phyloP scores from a whole-genome alignment of 2,329 filamentous ascomycete genomes.

The Verticillium zaregamsianum region DNA sequence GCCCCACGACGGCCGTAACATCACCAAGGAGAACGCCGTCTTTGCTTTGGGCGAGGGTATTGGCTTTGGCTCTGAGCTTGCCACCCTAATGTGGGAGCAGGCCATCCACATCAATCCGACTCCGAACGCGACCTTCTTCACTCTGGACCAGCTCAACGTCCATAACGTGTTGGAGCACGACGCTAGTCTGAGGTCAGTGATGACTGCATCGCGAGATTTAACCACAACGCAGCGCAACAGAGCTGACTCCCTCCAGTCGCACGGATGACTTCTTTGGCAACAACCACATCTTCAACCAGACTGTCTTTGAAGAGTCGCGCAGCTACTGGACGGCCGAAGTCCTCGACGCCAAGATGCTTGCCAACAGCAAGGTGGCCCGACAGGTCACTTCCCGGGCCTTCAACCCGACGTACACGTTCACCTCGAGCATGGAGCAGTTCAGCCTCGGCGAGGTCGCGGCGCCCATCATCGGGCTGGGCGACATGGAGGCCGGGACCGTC shows the following conservation, averaged over 20 bases:
- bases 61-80: conserved; percentile 37
- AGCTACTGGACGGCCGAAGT: conserved; percentile 39
- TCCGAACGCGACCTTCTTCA: conserved; percentile 38
- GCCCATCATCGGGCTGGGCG: conserved; percentile 45
- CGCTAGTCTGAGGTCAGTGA: conserved; percentile 34
- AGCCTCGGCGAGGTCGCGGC: conserved; percentile 46
- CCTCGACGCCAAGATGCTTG: conserved; percentile 35
- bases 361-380: conserved; percentile 40
- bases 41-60: conserved; percentile 32
- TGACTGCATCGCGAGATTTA: too few relatives aligned
- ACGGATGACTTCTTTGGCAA: conserved; percentile 45
- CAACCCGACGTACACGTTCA: conserved; percentile 47
- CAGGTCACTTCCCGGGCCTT: conserved; percentile 36
- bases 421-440: conserved; percentile 34
- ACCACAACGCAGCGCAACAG: not conserved
- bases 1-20: conserved; percentile 37
- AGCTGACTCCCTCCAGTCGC: conserved; percentile 25
- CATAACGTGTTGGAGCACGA: conserved; percentile 48
- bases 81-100: conserved; percentile 34
- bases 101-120: conserved; percentile 37
- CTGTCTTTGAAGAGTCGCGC: conserved; percentile 40
- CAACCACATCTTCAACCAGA: conserved; percentile 48
- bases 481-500: conserved; percentile 33
- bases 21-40: conserved; percentile 32
- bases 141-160: conserved; percentile 36